Evolutionary conservation across 345 rosid species (phyloP), one percentile per base, ranked within the genome.

Genomic region (Populus simonii): DNA sequence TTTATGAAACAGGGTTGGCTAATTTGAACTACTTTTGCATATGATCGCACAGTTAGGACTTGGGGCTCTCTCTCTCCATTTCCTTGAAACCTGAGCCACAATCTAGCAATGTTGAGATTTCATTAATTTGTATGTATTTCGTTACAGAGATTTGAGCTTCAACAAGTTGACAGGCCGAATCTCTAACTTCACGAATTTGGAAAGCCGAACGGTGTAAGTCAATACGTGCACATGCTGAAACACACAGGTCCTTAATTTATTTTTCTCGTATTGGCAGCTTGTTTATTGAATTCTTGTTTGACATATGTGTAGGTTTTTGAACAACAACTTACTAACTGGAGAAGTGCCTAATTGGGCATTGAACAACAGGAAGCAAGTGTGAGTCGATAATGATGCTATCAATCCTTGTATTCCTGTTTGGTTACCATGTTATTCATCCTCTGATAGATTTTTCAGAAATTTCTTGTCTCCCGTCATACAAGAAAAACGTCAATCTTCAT

Each of bases 81-180:
- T 73, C 66, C 10, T 45, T 16, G 20, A 47, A 12, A 13, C 51
- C 51, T 47, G 51, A 47, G 0, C 6, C 51, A 45, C 51, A 47
- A 47, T 12, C 51, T 47, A 3, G 51, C 16, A 13, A 47, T 47
- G 51, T 47, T 47, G 11, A 16, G 29, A 8, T 47, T 18, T 11
- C 29, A 27, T 41, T 25, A 45, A 29, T 71, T 39, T 27, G 0
- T 23, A 31, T 17, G 59, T 35, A 68, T 68, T 16, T 68, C 66
- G 27, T 65, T 79, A 82, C 75, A 95, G 99, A 79, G 99, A 95
- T 83, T 76, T 93, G 78, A 90, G 98, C 89, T 86, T 82, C 89
- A 95, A 95, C 81, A 84, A 51, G 79, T 80, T 95, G 85, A 87
- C 83, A 0, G 94, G 93, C 71, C 10, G 11, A 67, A 82, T 92